A percentile compares a stretch with the other conserved stretches of the same genome.
phyloP scores from a whole-genome alignment of 2,329 filamentous ascomycete genomes.

The Polytolypa hystricis region DNA sequence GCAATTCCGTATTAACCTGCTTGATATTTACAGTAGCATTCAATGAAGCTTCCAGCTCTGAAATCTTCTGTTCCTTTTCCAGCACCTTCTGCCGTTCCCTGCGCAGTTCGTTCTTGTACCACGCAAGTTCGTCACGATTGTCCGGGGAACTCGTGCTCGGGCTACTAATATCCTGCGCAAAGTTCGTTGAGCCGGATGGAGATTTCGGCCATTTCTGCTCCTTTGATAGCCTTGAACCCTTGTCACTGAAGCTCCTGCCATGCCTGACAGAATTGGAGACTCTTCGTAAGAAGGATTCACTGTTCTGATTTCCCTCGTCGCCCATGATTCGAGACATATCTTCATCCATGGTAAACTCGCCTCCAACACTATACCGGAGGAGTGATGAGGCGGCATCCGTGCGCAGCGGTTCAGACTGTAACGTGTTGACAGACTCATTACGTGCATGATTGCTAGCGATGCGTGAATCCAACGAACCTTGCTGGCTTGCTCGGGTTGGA shows the following conservation, averaged over 20 bases:
- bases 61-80: constrained; percentile 75
- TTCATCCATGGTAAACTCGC: constrained; percentile 88
- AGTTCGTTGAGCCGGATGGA: constrained; percentile 43
- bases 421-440: constrained; percentile 41
- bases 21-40: constrained; percentile 53
- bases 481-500: background rate
- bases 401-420: constrained; percentile 25
- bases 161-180: constrained; percentile 56
- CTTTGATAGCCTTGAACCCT: constrained; percentile 44
- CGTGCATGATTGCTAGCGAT: constrained; percentile 20
- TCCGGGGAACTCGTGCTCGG: constrained; percentile 53
- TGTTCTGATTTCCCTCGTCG: constrained; percentile 47
- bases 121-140: constrained; percentile 49
- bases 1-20: constrained; percentile 73
- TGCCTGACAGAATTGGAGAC: constrained; percentile 92
- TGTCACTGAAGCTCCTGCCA: constrained; percentile 73
- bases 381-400: constrained; percentile 52
- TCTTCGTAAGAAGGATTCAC: constrained; percentile 70
- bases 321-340: constrained; percentile 85
- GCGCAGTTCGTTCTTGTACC: constrained; percentile 60
- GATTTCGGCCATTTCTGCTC: constrained; percentile 63
- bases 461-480: constrained; percentile 11
- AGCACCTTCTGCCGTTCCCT: constrained; percentile 75
- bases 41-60: constrained; percentile 57
- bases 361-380: constrained; percentile 63